Evolutionary conservation across 306 rosid genomes (phyloP), one percentile per base, ranked within the genome.

Genomic region (Casuarina equisetifolia): DNA sequence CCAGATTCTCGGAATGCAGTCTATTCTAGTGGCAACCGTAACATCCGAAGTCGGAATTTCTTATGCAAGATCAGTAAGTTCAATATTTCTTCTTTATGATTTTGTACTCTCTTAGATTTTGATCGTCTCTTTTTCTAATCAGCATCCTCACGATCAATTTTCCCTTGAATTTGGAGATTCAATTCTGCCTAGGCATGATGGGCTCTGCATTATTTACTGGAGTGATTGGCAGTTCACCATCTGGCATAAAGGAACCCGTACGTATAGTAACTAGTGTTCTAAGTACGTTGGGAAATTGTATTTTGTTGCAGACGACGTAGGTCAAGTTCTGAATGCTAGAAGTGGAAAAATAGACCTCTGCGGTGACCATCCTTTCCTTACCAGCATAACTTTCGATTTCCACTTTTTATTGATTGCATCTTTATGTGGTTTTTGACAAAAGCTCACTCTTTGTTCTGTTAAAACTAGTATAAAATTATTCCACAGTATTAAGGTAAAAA

Each of bases 1-100:
- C 72, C 81, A 19, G 36, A 83, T 55, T 84, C 75, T 3, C 68
- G 86, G 1, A 72, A 20, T 2, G 54, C 81, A 1, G 75, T 83
- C 73, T 3, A 76, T 76, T 8, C 45, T 83, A 10, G 81, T 83
- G 44, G 55, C 86, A 12, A 76, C 84, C 0, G 75, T 81, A 12
- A 79, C 84, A 0, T 83, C 72, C 45, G 83, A 79, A 17, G 86
- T 40, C 4, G 86, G 79, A 54, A 42, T 80, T 54, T 79, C 13
- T 81, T 84, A 84, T 10, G 84, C 86, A 25, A 25, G 32, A 25
- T 25, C 32, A 25, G 32, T 3, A 44, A 44, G 0, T 25, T 0
- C 9, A 25, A 1, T 80, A 52, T 35, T 2, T 48, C 2, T 0
- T 13, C 2, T 72, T 83, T 1, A 36, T 55, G 68, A 10, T 63